Evolutionary conservation across 495 filamentous ascomycete species (phyloP).

Genomic region (Tirmania nivea): DNA sequence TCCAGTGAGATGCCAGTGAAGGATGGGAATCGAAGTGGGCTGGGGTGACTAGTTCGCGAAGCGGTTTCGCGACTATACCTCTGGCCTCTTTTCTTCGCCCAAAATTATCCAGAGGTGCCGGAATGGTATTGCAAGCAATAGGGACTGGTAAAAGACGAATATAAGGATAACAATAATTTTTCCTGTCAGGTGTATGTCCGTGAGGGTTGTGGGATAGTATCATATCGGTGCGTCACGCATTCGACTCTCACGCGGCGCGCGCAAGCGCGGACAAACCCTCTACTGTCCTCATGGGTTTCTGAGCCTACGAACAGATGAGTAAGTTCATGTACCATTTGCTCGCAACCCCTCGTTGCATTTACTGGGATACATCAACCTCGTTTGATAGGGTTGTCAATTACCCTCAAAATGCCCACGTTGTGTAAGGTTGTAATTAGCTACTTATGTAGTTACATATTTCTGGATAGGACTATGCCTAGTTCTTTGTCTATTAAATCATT

Average conservation of each 20-base stretch:
- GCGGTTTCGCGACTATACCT: constrained; percentile 1
- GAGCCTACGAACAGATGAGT: neutral
- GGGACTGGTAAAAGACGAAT: constrained; percentile 4
- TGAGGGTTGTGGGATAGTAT: constrained; percentile 1
- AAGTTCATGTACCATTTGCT: neutral
- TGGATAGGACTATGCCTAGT: too few relatives aligned
- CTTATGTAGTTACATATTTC: too few relatives aligned
- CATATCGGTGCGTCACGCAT: neutral
- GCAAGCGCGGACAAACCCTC: neutral
- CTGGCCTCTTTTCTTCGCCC: constrained; percentile 2
- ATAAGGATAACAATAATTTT: constrained; percentile 2
- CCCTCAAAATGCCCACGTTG: too few relatives aligned
- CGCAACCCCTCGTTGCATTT: neutral
- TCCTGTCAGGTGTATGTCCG: constrained; percentile 3
- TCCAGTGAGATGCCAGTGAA: constrained; percentile 3
- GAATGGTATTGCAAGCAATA: constrained; percentile 1
- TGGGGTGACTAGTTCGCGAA: constrained; percentile 2
- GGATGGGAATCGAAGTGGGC: neutral
- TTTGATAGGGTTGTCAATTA: too few relatives aligned
- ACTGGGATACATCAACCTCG: neutral
- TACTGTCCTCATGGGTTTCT: constrained; percentile 1
- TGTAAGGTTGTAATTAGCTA: too few relatives aligned
- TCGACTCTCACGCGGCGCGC: constrained; percentile 3
- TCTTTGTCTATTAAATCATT: too few relatives aligned
- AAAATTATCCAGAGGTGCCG: constrained; percentile 1